Conservation (phyloP, 1,284 basidiomycete species). For the Marasmius fiardii region DNA sequence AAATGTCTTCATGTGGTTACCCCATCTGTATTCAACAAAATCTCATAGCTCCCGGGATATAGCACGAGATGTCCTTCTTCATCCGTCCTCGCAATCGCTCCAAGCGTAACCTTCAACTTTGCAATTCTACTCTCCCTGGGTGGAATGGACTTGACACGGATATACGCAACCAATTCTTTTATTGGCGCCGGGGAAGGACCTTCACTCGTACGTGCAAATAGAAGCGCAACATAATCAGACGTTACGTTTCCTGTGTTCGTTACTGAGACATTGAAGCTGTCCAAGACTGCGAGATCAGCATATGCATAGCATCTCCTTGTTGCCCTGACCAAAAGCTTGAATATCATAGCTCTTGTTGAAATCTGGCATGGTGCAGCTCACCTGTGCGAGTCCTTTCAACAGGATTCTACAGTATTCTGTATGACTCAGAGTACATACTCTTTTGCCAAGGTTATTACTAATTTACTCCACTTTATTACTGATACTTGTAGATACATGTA, state of each 20-base stretch:
- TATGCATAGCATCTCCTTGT: conserved; percentile 21
- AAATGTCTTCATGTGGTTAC: conserved; percentile 22
- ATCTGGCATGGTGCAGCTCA: no score
- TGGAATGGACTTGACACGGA: conserved; percentile 37
- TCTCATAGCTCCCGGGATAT: conserved; percentile 42
- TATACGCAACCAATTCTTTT: conserved; percentile 49
- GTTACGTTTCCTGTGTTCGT: conserved; percentile 45
- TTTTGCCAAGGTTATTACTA: no score
- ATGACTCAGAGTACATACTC: no score
- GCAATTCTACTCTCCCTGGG: conserved; percentile 33
- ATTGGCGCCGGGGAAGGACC: conserved; percentile 50
- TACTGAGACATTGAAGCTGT: conserved; percentile 43
- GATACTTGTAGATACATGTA: no score
- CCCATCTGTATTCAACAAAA: conserved; percentile 37
- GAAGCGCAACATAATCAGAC: conserved; percentile 54
- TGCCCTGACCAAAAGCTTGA: conserved; percentile 29
- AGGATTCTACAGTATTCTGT: no score
- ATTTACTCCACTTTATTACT: no score
- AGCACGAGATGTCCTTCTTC: conserved; percentile 43
- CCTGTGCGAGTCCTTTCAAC: no score
- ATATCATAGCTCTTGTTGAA: no score
- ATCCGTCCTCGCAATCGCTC: conserved; percentile 48
- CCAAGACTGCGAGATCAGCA: conserved; percentile 43
- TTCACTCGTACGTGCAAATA: conserved; percentile 45
- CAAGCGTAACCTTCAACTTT: conserved; percentile 42